Percentiles rank a stretch among this genome's conserved stretches.
Conservation (phyloP, 1,139 yeast species). For the Kodamaea derodonti region DNA sequence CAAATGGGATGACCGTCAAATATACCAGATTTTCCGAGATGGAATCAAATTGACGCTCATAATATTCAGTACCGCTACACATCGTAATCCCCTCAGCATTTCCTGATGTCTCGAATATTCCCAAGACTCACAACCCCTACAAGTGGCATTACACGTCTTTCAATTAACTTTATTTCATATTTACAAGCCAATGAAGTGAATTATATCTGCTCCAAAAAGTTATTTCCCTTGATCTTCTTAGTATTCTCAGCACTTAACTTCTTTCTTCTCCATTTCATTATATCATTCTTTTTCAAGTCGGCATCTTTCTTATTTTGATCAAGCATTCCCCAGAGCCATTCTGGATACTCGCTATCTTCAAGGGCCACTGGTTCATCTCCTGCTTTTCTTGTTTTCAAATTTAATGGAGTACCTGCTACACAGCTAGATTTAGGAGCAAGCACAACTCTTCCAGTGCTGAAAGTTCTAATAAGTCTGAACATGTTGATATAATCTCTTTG, state of each 20-base stretch:
- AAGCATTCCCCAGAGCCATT: conserved; percentile 90
- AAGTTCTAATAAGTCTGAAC: conserved; percentile 15
- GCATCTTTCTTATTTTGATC: conserved; percentile 57
- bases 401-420: conserved; percentile 75
- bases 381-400: conserved; percentile 66
- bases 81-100: too few relatives aligned
- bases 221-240: conserved; percentile 68
- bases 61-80: too few relatives aligned
- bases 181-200: too few relatives aligned
- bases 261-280: conserved; percentile 65
- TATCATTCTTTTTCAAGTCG: conserved; percentile 52
- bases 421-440: conserved; percentile 42
- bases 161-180: too few relatives aligned
- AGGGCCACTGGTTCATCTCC: conserved; percentile 90
- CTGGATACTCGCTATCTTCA: conserved; percentile 86
- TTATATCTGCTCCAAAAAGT: conserved; percentile 46
- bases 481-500: too few relatives aligned
- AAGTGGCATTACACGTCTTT: too few relatives aligned
- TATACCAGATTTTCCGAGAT: too few relatives aligned
- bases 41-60: too few relatives aligned
- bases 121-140: too few relatives aligned
- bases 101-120: too few relatives aligned
- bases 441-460: conserved; percentile 2
- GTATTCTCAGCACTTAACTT: conserved; percentile 66
- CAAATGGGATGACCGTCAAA: too few relatives aligned